Evolutionary conservation across 106 monocot genomes (phyloP), one percentile per base, ranked within the genome.

Genomic region (Dioscorea alata): DNA sequence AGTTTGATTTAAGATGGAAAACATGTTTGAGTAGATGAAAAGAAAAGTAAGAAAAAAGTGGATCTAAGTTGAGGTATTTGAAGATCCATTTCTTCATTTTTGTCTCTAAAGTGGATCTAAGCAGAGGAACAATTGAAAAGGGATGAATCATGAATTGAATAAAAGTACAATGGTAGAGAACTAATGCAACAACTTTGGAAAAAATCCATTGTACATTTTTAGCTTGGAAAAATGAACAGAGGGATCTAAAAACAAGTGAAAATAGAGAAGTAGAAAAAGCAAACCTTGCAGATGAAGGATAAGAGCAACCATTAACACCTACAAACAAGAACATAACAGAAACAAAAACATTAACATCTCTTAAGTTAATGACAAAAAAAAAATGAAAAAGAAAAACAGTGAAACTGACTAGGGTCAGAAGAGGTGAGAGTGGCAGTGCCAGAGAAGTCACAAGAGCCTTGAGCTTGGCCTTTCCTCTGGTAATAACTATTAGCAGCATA

Each of bases 401-500:
- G 22, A 59, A 13, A 24, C 51, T 69, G 53, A 76, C 76, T 76
- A 53, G 76, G 76, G 76, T 76, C 76, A 20, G 76, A 61, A 21
- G 16, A 63, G 22, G 76, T 63, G 25, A 63, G 15, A 9, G 63
- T 34, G 31, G 63, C 68, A 24, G 69, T 69, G 50, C 62, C 76
- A 18, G 76, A 42, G 22, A 69, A 76, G 33, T 63, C 76, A 56
- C 69, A 76, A n/a, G 62, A 6, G 1, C 69, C 62, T 22, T 49
- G 28, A n/a, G 52, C 22, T 35, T 76, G 76, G 15, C 61, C 69
- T 10, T 63, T 69, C 63, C 49, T 69, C 54, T 69, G 76, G 51
- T 66, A 69, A 21, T 61, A 63, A 35, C 76, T 69, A 49, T 69
- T 76, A 61, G 22, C 50, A 42, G 69, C 69, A 69, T 69, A 69